A percentile compares a stretch with the other conserved stretches of the same genome.
Conservation (phyloP, 306 rosid species). For the Cercis canadensis region DNA sequence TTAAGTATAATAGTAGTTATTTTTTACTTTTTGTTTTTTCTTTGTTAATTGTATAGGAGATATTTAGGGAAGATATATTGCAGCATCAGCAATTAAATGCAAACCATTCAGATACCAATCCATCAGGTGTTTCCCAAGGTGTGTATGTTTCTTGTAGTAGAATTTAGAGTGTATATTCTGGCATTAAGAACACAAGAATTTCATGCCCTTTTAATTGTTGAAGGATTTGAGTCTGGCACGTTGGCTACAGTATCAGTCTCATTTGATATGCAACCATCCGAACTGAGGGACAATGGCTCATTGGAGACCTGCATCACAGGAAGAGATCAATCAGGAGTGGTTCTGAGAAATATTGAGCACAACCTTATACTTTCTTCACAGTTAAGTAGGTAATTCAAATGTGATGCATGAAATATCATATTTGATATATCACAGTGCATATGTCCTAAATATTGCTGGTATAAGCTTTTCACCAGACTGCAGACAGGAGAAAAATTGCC, state of each 20-base stretch:
- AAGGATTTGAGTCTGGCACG: constrained; percentile 43
- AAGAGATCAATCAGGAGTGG: constrained; percentile 45
- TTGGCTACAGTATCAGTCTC: constrained; percentile 35
- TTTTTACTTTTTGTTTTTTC: no score
- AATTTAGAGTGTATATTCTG: constrained; percentile 10
- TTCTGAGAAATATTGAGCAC: constrained; percentile 50
- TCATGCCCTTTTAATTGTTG: constrained; percentile 21
- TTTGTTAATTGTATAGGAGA: constrained; percentile 40
- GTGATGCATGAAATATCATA: constrained; percentile 7
- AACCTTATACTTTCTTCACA: constrained; percentile 48
- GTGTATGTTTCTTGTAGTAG: constrained; percentile 20
- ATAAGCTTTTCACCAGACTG: constrained; percentile 41
- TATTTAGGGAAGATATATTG: constrained; percentile 49
- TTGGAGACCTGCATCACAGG: constrained; percentile 47
- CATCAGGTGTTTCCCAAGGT: constrained; percentile 52
- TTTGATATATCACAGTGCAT: constrained; percentile 5
- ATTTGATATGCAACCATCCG: constrained; percentile 48
- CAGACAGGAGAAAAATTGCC: constrained; percentile 37
- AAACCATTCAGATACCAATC: constrained; percentile 46
- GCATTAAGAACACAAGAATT: constrained; percentile 8
- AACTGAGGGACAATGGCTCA: constrained; percentile 34
- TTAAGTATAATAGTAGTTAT: constrained; percentile 14
- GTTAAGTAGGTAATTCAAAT: constrained; percentile 47
- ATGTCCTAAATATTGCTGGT: constrained; percentile 1
- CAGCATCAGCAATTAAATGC: constrained; percentile 51